Conservation (phyloP, 345 rosid genomes). For the Citropsis articulata region DNA sequence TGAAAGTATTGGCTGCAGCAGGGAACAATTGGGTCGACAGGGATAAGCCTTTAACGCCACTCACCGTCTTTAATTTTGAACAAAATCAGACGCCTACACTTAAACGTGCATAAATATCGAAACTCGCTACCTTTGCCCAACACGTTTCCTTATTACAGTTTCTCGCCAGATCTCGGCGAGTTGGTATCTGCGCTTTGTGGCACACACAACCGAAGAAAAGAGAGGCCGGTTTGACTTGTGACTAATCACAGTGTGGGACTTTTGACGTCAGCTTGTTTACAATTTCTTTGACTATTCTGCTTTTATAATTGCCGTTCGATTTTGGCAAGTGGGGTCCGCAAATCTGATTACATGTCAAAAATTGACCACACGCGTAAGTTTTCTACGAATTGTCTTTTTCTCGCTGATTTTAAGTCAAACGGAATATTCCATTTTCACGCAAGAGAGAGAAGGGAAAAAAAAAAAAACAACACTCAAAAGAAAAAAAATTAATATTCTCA, state of each 20-base stretch:
- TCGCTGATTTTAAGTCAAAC: background rate
- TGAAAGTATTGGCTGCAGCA: background rate
- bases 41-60: background rate
- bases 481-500: too few relatives aligned
- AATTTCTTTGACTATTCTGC: background rate
- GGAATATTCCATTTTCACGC: background rate
- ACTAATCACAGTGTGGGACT: background rate
- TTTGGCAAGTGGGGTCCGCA: background rate
- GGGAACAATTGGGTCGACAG: too few relatives aligned
- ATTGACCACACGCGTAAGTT: background rate
- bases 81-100: background rate
- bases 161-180: background rate
- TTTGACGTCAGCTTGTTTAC: background rate
- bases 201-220: background rate
- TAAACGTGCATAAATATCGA: background rate
- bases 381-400: background rate
- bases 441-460: too few relatives aligned
- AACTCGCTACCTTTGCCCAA: background rate
- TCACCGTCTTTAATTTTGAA: background rate
- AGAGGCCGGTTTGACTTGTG: constrained; percentile 16
- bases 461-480: background rate
- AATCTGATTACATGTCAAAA: background rate
- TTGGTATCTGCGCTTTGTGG: background rate
- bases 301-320: background rate
- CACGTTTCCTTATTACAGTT: background rate